These are phyloP conservation scores for Fusarium begoniae DNA, from an alignment of 2,329 filamentous ascomycete genomes.

Conservation along the genomic window DNA sequence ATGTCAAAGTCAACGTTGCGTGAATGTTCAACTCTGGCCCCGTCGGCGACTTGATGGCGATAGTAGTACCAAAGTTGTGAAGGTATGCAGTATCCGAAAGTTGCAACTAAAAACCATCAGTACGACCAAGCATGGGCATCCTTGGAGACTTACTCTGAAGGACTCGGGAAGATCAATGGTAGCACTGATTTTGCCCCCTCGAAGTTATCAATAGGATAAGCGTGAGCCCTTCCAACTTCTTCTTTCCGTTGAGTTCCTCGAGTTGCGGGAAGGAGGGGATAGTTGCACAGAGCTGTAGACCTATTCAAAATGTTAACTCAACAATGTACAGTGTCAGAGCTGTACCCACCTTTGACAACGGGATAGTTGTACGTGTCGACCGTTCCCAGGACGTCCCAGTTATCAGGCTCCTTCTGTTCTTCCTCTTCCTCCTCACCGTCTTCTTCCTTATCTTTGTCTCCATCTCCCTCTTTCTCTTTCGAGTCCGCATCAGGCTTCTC, in stretches of 20 bases:
- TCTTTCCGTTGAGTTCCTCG: neutral
- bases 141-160: neutral
- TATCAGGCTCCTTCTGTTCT: neutral
- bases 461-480: neutral
- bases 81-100: neutral
- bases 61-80: neutral
- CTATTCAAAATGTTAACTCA: neutral
- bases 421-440: neutral
- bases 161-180: neutral
- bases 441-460: neutral
- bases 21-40: neutral
- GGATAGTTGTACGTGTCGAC: neutral
- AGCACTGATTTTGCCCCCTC: neutral
- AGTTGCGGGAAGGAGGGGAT: neutral
- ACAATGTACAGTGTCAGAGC: accelerated
- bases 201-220: neutral
- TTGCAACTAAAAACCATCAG: neutral
- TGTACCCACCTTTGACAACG: neutral
- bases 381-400: neutral
- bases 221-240: neutral
- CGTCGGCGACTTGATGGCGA: neutral
- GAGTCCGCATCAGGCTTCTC: neutral
- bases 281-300: neutral
- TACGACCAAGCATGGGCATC: accelerated
- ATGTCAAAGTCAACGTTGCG: neutral